Conservation (phyloP, 2,329 filamentous ascomycete species). For the Beauveria sp. region DNA sequence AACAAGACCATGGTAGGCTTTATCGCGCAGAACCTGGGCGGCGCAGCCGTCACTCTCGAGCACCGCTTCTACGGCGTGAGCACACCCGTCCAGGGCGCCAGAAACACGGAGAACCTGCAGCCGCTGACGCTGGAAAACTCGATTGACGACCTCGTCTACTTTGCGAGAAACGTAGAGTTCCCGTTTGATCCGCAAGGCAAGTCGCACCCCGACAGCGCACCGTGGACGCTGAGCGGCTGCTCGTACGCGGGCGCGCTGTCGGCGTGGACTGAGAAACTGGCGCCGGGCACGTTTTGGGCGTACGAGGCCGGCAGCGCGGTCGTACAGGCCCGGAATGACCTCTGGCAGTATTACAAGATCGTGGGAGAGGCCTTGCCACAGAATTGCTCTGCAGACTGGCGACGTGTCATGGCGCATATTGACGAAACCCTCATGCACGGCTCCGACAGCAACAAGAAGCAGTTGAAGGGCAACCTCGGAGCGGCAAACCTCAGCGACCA, state of each 20-base stretch:
- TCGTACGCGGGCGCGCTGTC: slow-evolving; percentile 72
- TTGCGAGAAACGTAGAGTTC: slow-evolving; percentile 63
- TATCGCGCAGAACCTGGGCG: slow-evolving; percentile 58
- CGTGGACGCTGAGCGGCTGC: slow-evolving; percentile 71
- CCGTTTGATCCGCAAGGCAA: slow-evolving; percentile 56
- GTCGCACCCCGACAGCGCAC: slow-evolving; percentile 54
- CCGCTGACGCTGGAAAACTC: slow-evolving; percentile 75
- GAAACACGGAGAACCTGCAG: slow-evolving; percentile 61
- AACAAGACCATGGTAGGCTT: slow-evolving; percentile 59
- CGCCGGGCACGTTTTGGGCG: slow-evolving; percentile 69
- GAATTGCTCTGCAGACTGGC: slow-evolving; percentile 56
- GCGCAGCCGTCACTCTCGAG: slow-evolving; percentile 65
- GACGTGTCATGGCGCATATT: slow-evolving; percentile 40
- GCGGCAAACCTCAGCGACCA: slow-evolving; percentile 34
- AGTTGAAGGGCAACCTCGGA: slow-evolving; percentile 36
- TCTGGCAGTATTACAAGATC: slow-evolving; percentile 50
- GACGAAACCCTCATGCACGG: slow-evolving; percentile 39
- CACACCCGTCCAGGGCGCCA: slow-evolving; percentile 45
- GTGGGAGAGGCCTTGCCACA: slow-evolving; percentile 37
- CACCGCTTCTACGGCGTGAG: slow-evolving; percentile 77
- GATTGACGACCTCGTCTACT: slow-evolving; percentile 68
- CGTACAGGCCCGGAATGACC: slow-evolving; percentile 65
- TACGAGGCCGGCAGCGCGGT: slow-evolving; percentile 72
- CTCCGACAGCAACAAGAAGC: slow-evolving; percentile 20
- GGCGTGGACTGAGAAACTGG: slow-evolving; percentile 62